Evolutionary conservation across 1,284 basidiomycete genomes (phyloP), one percentile per base, ranked within the genome.

Genomic region (Bondarzewia mesenterica): DNA sequence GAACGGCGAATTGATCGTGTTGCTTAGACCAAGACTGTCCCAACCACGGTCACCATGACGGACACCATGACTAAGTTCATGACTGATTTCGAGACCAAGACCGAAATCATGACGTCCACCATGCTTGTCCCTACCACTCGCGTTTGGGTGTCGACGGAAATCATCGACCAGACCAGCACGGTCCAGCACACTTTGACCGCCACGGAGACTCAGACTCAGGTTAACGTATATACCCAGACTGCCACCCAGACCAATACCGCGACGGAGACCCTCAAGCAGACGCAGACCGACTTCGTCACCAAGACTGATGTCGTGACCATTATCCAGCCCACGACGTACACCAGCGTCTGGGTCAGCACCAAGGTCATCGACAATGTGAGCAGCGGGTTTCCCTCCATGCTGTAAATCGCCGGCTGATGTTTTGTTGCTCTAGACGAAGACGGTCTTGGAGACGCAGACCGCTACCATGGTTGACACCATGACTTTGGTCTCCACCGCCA

Each of bases 71-170:
- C 59, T 18, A 29, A 56, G 49, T 52, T 57, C 37, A 49, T 45
- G 58, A 63, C 61, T 25, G 61, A 64, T 35, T 42, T 57, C 40
- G 44, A 69, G 52, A 74, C 69, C n/a, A 53, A 57, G 51, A 75
- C 74, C n/a, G 61, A 72, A 48, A 57, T 74, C 52, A 66, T 72
- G 59, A 83, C 81, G 3, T 78, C 76, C 12, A 69, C 75, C 22
- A 62, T 75, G 60, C 63, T 76, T 26, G 66, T 78, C 29, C 79
- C 78, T 43, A 83, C 82, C 27, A 83, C 81, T 16, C 71, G 73
- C 42, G 70, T 81, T 41, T 82, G 73, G 72, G 71, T 80, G 18
- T 82, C 80, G 10, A 84, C 82, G 18, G 74, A 82, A 62, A 66
- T 75, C 59, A 71, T 80, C 55, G 77, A 83, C 66, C 64, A 70